phyloP scores from a whole-genome alignment of 176 grass and related monocot species.

The Oryza meridionalis region DNA sequence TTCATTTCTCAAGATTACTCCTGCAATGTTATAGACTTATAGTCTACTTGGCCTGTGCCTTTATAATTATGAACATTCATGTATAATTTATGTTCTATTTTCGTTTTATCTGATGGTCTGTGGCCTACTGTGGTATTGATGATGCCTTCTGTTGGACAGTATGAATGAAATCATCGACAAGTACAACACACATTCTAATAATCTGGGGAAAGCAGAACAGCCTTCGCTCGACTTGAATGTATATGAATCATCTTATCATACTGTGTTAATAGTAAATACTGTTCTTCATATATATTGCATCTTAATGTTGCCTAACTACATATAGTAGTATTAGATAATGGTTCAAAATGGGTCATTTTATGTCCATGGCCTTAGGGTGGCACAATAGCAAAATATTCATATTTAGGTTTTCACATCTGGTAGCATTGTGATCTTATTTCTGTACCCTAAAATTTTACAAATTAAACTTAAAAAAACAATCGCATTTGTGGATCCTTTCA shows the following conservation, averaged over 20 bases:
- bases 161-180: constrained; percentile 89
- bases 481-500: neutral
- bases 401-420: neutral
- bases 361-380: neutral
- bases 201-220: constrained; percentile 65
- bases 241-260: constrained; percentile 40
- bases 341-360: constrained; percentile 21
- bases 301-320: neutral
- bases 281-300: neutral
- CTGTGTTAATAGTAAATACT: constrained; percentile 17
- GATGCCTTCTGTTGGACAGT: constrained; percentile 53
- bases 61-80: constrained; percentile 11
- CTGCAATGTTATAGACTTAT: neutral
- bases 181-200: constrained; percentile 74
- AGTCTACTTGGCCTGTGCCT: neutral
- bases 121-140: constrained; percentile 27
- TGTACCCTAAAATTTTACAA: neutral
- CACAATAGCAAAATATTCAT: neutral
- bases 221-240: constrained; percentile 80
- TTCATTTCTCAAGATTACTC: constrained; percentile 10
- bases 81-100: constrained; percentile 4
- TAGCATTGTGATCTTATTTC: neutral
- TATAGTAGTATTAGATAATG: neutral
- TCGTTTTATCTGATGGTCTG: constrained; percentile 16
- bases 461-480: neutral